Conservation (phyloP, 2,329 filamentous ascomycete species). For the Tolypocladium capitatum region DNA sequence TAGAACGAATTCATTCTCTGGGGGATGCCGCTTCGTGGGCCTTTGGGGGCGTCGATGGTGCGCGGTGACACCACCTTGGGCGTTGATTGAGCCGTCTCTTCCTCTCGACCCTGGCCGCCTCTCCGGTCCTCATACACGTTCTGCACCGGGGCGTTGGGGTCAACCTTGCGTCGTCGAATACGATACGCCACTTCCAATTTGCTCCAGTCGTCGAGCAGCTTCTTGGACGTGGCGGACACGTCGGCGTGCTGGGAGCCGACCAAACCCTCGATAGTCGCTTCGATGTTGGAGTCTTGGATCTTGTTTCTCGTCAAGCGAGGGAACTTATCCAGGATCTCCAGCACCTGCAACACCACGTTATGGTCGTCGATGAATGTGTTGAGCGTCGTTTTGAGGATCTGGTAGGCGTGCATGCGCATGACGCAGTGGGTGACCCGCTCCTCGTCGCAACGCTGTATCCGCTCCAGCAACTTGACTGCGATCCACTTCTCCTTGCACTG, state of each 20-base stretch:
- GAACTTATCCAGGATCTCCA: constrained; percentile 79
- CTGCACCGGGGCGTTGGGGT: constrained; percentile 46
- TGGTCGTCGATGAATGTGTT: constrained; percentile 77
- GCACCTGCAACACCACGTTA: constrained; percentile 78
- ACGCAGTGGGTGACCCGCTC: constrained; percentile 79
- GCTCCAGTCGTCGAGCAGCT: constrained; percentile 72
- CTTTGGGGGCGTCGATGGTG: constrained; percentile 41
- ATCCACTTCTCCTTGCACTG: constrained; percentile 99
- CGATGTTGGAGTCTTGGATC: constrained; percentile 91
- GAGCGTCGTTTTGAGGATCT: constrained; percentile 79
- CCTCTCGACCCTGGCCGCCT: constrained; percentile 25
- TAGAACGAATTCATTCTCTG: constrained; percentile 41
- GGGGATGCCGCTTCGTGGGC: constrained; percentile 45
- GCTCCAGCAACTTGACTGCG: constrained; percentile 80
- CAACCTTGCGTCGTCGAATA: constrained; percentile 80
- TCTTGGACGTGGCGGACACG: constrained; percentile 57
- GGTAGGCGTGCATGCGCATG: constrained; percentile 93
- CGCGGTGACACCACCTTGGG: constrained; percentile 29
- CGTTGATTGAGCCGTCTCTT: constrained; percentile 21
- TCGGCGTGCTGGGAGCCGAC: constrained; percentile 56
- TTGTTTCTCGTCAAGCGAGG: constrained; percentile 92
- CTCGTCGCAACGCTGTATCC: constrained; percentile 77
- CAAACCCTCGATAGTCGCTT: constrained; percentile 61
- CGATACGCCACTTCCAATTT: constrained; percentile 83
- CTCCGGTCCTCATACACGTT: constrained; percentile 53